Percentiles rank a stretch among this genome's conserved stretches.
Evolutionary conservation across 2,329 filamentous ascomycete species (phyloP).

Genomic region (Beauveria bassiana): DNA sequence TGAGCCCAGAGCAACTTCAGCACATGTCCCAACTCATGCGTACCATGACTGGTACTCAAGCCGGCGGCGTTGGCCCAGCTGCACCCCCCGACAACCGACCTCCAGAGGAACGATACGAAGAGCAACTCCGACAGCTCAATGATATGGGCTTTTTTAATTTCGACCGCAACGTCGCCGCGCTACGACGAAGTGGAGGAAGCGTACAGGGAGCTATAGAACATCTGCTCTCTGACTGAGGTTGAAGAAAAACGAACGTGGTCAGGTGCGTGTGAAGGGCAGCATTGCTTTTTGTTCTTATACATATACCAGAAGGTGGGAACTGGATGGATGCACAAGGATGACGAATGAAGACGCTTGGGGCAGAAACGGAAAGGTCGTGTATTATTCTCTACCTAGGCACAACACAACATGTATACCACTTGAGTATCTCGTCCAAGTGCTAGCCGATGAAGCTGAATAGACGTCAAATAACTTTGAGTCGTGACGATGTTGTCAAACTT

Average conservation of each 20-base stretch:
- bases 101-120: slow-evolving; percentile 86
- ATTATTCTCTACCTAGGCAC: slow-evolving; percentile 10
- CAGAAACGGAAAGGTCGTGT: background rate
- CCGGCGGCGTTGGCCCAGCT: slow-evolving; percentile 30
- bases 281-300: slow-evolving; percentile 3
- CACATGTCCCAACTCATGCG: slow-evolving; percentile 46
- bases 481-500: background rate
- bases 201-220: slow-evolving; percentile 87
- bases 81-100: slow-evolving; percentile 73
- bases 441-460: background rate
- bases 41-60: slow-evolving; percentile 17
- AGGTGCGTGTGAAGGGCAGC: background rate
- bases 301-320: slow-evolving; percentile 6
- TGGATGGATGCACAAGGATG: background rate
- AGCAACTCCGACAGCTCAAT: slow-evolving; percentile 86
- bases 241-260: background rate
- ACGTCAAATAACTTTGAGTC: background rate
- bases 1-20: slow-evolving; percentile 49
- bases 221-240: slow-evolving; percentile 35
- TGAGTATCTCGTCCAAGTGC: background rate
- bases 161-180: slow-evolving; percentile 80
- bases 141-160: slow-evolving; percentile 99
- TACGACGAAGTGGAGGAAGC: slow-evolving; percentile 83
- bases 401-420: slow-evolving; percentile 9
- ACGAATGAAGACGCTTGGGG: background rate